Evolutionary conservation across 139 green algal species (phyloP).

Genomic region (Volvox reticuliferus): DNA sequence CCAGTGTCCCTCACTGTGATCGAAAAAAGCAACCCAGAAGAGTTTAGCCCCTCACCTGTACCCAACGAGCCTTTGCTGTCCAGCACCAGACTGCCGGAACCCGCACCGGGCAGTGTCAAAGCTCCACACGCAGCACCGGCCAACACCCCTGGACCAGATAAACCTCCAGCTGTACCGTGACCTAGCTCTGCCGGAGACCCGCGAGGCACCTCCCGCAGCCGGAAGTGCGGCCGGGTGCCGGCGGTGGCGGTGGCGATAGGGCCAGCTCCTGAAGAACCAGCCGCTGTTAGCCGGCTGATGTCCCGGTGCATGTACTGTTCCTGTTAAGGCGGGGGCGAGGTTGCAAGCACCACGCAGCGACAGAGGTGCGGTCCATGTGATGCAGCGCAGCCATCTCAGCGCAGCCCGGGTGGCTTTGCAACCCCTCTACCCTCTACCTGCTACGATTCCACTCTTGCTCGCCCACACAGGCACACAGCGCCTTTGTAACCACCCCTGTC

Average conservation of each 20-base stretch:
- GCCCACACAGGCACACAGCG: too few species aligned
- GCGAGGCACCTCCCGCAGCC: neutral
- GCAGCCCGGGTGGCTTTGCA: too few species aligned
- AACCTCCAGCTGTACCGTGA: neutral
- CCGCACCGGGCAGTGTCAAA: neutral
- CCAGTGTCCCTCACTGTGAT: too few species aligned
- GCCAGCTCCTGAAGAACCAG: neutral
- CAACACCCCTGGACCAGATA: neutral
- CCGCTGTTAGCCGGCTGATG: conserved; percentile 2
- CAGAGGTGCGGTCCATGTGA: too few species aligned
- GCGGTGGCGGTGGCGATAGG: too few species aligned
- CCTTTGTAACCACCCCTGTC: neutral
- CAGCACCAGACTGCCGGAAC: neutral
- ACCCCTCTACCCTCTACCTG: too few species aligned
- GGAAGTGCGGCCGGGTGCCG: neutral
- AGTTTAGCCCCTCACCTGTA: neutral
- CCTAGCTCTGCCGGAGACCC: neutral
- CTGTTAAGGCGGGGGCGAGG: neutral
- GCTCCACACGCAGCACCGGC: neutral
- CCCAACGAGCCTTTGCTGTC: neutral
- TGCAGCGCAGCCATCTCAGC: too few species aligned
- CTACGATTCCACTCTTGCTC: too few species aligned
- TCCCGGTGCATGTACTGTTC: conserved; percentile 43
- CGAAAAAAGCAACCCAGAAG: too few species aligned
- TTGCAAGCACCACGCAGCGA: too few species aligned